Base-by-base conservation (phyloP, 2,329 filamentous ascomycete genomes). In the Pyrenophora seminiperda region DNA sequence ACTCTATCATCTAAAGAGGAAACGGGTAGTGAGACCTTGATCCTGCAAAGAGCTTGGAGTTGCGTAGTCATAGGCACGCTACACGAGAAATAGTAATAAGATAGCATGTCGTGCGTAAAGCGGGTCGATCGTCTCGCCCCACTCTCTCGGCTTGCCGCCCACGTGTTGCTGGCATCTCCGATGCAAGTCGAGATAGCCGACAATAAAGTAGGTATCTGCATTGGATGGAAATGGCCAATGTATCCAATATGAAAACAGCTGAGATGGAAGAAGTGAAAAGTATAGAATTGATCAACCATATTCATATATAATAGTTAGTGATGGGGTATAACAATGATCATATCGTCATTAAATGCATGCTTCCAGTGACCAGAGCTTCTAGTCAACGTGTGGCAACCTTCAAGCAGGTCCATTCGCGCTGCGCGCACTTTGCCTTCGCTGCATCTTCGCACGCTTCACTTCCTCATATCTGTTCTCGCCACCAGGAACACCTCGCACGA, bases 401-500 rank as follows among this genome's bases (percentile, higher is more conserved):
- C 10, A 43, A 24, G 41, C 41, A 19, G 22, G 30, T 19, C 7
- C 41, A 5, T 27, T 27, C 2, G 41, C 19, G 4, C 41, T 43
- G 20, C 41, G 41, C 11, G 46, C 46, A 33, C 54, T 58, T 17
- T 52, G 48, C 38, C 30, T 47, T 10, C 53, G 45, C 34, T 54
- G 49, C 38, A 53, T 39, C 20, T 38, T 41, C 46, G 32, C 40
- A 5, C 48, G 46, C 7, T 45, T 34, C 10, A 48, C 52, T 2
- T 49, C 58, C 4, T 52, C 45, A 15, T 54, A 56, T 24, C 51
- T 50, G 5, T 40, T 58, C 18, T 61, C 53, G 13, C 53, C 36
- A 9, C 47, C 47, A 3, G 54, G 37, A 20, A 46, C 34, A 7
- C 66, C 67, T 6, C 67, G 50, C n/a, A 68, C 50, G 11, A 71